Evolutionary conservation across 2,329 filamentous ascomycete genomes (phyloP), one percentile per base, ranked within the genome.

Genomic region (Phoma herbarum): DNA sequence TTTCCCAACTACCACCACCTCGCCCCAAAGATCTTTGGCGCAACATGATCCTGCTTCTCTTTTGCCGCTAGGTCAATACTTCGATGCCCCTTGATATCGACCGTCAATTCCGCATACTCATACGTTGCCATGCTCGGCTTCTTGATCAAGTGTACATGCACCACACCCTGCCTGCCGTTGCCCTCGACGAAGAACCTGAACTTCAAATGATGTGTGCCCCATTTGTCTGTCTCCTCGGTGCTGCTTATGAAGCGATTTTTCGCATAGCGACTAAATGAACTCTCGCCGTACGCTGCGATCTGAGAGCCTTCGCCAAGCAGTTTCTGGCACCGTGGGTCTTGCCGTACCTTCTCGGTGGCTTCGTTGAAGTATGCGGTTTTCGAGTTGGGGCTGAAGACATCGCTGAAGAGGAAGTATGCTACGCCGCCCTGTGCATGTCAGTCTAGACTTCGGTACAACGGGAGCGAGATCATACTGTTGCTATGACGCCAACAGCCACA

Each of bases 121-220:
- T 88, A 93, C 39, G 92, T 88, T 49, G 82, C 78, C 35, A 88
- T 83, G 29, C 87, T 87, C 2, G 85, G 82, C 33, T 82, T 81
- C 76, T 88, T 92, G 45, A 89, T 84, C 84, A 97, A 87, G 75
- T 97, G 92, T 52, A 96, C 80, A 64, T 88, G 83, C 7, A 92
- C 93, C 0, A 88, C 82, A 14, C 93, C 94, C 25, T 85, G 85
- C 39, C 35, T 52, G 89, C 90, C 31, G 85, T 80, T 2, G 91
- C 94, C 94, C 73, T 93, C 88, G 37, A 96, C 88, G 86, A 91
- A 73, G 76, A 97, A 97, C 67, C 92, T 88, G 85, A 97, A 92
- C 63, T 87, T 80, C 62, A 97, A 76, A 75, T 97, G 93, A 62
- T 96, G 89, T 20, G 88, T 88, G 4, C 93, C 93, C 61, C 87